Evolutionary conservation across 2,329 filamentous ascomycete genomes (phyloP).

Genomic region (Graphilbum sp.): DNA sequence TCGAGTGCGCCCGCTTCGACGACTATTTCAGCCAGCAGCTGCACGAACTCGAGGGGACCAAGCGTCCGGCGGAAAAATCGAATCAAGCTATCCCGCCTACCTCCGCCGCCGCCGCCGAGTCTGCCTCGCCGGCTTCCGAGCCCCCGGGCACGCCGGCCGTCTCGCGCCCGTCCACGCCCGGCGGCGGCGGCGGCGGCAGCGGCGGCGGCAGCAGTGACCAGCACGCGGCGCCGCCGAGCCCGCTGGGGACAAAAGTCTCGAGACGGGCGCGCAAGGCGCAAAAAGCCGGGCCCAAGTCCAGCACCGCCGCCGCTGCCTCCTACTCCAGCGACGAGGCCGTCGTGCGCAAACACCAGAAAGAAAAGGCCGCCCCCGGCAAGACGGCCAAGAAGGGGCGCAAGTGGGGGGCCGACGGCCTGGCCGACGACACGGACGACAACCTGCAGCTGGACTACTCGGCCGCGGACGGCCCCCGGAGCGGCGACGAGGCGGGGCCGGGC

Average conservation of each 20-base stretch:
- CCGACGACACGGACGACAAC: slow-evolving; percentile 68
- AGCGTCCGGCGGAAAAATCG: no score
- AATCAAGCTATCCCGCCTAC: no score
- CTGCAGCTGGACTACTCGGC: slow-evolving; percentile 83
- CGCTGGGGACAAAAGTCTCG: slow-evolving; percentile 55
- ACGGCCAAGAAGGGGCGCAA: slow-evolving; percentile 69
- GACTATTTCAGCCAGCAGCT: slow-evolving; percentile 91
- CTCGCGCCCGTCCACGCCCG: slow-evolving; percentile 66
- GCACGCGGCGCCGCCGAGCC: slow-evolving; percentile 52
- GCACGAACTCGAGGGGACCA: slow-evolving; percentile 57
- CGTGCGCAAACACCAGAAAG: slow-evolving; percentile 39
- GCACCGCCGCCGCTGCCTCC: slow-evolving; percentile 14
- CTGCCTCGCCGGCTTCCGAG: no score
- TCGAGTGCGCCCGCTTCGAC: slow-evolving; percentile 70
- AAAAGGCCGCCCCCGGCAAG: slow-evolving; percentile 25
- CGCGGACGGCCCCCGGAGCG: no score
- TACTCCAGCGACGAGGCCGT: slow-evolving; percentile 72
- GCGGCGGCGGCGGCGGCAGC: slow-evolving; percentile 32
- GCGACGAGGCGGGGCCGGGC: no score
- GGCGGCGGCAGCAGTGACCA: slow-evolving; percentile 18
- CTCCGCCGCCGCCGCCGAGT: not conserved
- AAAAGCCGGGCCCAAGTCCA: slow-evolving; percentile 33
- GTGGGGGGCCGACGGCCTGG: slow-evolving; percentile 81
- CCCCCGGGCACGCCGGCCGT: slow-evolving; percentile 54
- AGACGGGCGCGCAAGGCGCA: slow-evolving; percentile 56